Evolutionary conservation across 441 rosid genomes (phyloP).

Genomic region (Bocquillonia castaneifolia): DNA sequence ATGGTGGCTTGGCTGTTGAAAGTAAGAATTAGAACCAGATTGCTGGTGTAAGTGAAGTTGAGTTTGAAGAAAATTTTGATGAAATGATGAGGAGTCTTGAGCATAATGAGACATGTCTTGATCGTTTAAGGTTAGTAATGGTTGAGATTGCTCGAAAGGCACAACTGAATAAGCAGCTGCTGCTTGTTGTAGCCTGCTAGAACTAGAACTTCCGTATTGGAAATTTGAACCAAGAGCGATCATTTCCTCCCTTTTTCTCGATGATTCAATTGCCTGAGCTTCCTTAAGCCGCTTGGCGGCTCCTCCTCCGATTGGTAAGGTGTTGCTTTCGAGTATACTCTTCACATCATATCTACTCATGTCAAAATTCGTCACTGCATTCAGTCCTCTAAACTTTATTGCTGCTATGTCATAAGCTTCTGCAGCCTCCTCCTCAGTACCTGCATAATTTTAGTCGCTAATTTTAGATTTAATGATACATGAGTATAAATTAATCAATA

Average conservation of each 20-base stretch:
- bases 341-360: conserved; percentile 91
- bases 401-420: conserved; percentile 99
- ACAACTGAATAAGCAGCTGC: conserved; percentile 44
- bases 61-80: conserved; percentile 61
- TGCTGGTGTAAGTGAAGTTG: conserved; percentile 75
- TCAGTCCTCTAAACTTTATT: conserved; percentile 82
- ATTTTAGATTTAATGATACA: neutral
- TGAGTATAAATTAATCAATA: neutral
- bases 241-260: conserved; percentile 80
- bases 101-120: conserved; percentile 57
- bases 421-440: conserved; percentile 98
- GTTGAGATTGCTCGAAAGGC: conserved; percentile 64
- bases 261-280: conserved; percentile 89
- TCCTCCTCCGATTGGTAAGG: conserved; percentile 92
- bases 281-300: conserved; percentile 91
- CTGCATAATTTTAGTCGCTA: conserved; percentile 28
- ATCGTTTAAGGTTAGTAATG: conserved; percentile 61
- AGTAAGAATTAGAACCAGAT: conserved; percentile 31
- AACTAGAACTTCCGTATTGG: conserved; percentile 58
- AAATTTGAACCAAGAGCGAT: conserved; percentile 63
- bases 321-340: conserved; percentile 85
- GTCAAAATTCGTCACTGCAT: conserved; percentile 96
- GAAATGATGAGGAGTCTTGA: conserved; percentile 49
- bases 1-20: conserved; percentile 41
- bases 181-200: conserved; percentile 41